Evolutionary conservation across 306 rosid species (phyloP).

Genomic region (Malus sieversii): DNA sequence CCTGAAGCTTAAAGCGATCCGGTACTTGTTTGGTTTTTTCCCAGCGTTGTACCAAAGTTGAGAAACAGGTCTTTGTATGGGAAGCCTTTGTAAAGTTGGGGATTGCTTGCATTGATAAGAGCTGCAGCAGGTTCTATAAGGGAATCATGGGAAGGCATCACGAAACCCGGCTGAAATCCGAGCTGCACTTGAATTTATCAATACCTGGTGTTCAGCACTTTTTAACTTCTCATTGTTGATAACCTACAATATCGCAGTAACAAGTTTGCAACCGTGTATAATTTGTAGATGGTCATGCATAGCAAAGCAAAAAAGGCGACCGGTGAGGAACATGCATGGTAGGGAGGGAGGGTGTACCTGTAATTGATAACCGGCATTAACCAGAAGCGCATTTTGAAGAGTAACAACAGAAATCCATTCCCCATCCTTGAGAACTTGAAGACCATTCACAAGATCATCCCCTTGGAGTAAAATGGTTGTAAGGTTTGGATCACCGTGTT

Average conservation of each 20-base stretch:
- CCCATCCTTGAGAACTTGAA: conserved; percentile 42
- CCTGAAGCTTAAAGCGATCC: neutral
- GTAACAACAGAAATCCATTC: conserved; percentile 46
- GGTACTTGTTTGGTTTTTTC: neutral
- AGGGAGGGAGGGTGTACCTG: conserved; percentile 8
- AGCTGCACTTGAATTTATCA: neutral
- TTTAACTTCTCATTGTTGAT: neutral
- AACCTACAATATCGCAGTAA: neutral
- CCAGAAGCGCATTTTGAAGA: conserved; percentile 39
- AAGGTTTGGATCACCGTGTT: conserved; percentile 21
- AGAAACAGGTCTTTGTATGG: neutral
- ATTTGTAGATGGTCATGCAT: neutral
- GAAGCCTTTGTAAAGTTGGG: neutral
- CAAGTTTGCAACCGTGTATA: neutral
- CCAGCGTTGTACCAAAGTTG: neutral
- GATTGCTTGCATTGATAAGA: conserved; percentile 4
- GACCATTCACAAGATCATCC: conserved; percentile 11
- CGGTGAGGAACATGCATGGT: neutral
- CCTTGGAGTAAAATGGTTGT: conserved; percentile 17
- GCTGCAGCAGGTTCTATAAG: neutral
- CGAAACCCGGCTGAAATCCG: conserved; percentile 4
- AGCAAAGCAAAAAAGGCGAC: neutral
- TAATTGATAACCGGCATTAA: conserved; percentile 40
- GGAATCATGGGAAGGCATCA: neutral
- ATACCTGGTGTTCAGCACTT: neutral